Evolutionary conservation across 257 asterid genomes (phyloP).

Genomic region (Lavandula angustifolia): DNA sequence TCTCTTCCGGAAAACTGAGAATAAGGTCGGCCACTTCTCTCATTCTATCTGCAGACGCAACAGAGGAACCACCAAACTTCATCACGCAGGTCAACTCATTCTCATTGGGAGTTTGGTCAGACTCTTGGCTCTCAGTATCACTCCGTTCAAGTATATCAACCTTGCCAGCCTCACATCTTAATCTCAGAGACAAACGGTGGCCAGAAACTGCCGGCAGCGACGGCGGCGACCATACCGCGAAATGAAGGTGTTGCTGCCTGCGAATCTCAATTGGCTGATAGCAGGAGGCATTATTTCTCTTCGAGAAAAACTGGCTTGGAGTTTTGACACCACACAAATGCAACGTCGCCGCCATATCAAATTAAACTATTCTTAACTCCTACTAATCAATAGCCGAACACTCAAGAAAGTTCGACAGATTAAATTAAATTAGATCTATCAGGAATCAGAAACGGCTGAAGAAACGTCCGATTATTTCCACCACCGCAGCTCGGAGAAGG

Average conservation of each 20-base stretch:
- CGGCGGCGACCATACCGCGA: slow-evolving; percentile 26
- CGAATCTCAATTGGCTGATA: slow-evolving; percentile 29
- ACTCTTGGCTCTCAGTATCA: slow-evolving; percentile 32
- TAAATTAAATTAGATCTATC: neutral
- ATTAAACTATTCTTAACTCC: neutral
- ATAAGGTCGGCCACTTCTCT: slow-evolving; percentile 74
- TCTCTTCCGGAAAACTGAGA: slow-evolving; percentile 78
- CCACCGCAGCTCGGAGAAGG: slow-evolving; percentile 17
- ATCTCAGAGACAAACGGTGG: slow-evolving; percentile 19
- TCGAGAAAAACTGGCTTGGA: slow-evolving; percentile 32
- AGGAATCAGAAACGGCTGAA: slow-evolving; percentile 33
- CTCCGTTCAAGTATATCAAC: slow-evolving; percentile 41
- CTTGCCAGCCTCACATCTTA: slow-evolving; percentile 43
- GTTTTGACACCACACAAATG: slow-evolving; percentile 50
- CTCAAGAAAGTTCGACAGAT: slow-evolving; percentile 22
- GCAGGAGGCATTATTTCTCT: slow-evolving; percentile 31
- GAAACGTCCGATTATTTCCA: slow-evolving; percentile 17
- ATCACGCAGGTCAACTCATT: slow-evolving; percentile 49
- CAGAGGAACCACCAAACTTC: slow-evolving; percentile 94
- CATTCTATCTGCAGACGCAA: slow-evolving; percentile 74
- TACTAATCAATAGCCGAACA: neutral
- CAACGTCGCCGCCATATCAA: slow-evolving; percentile 55
- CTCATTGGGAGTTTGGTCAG: slow-evolving; percentile 34
- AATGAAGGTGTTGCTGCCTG: slow-evolving; percentile 34
- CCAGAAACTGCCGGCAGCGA: slow-evolving; percentile 35